phyloP scores from a whole-genome alignment of 768 basidiomycete species.

The Boletus rubescentipes region DNA sequence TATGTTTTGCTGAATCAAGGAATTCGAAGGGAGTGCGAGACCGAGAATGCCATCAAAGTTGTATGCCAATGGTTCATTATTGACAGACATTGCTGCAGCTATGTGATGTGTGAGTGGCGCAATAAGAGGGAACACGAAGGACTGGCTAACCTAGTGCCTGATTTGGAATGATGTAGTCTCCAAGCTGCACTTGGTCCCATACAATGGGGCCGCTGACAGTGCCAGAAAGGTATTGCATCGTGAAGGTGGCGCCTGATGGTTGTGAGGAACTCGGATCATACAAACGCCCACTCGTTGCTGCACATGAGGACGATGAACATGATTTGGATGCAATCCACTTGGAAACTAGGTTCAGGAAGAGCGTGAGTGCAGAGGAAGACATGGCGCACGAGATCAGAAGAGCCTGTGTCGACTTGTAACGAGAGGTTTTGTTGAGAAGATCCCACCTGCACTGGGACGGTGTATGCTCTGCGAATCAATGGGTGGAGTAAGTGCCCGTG shows the following conservation, averaged over 20 bases:
- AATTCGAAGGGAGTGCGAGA: constrained; percentile 71
- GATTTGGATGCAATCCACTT: constrained; percentile 76
- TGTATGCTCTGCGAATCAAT: constrained; percentile 54
- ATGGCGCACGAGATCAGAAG: constrained; percentile 68
- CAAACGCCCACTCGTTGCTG: constrained; percentile 41
- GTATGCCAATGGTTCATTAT: constrained; percentile 54
- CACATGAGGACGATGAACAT: constrained; percentile 57
- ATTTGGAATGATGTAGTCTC: constrained; percentile 58
- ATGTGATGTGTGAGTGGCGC: constrained; percentile 1
- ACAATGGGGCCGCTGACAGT: constrained; percentile 59
- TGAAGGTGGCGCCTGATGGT: constrained; percentile 43
- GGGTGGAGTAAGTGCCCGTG: not conserved
- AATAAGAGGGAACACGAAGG: not conserved
- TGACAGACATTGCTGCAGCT: constrained; percentile 61
- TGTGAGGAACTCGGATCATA: constrained; percentile 57
- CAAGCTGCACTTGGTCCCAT: constrained; percentile 65
- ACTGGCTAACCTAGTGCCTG: constrained; percentile 65
- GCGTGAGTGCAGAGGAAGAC: not conserved
- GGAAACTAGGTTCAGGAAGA: not conserved
- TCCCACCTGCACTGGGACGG: constrained; percentile 59
- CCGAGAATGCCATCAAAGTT: constrained; percentile 70
- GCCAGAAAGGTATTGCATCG: constrained; percentile 61
- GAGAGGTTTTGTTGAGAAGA: constrained; percentile 47
- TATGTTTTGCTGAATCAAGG: constrained; percentile 56
- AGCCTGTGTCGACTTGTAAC: constrained; percentile 79